Conservation (phyloP, 495 filamentous ascomycete genomes). For the Podospora didyma region DNA sequence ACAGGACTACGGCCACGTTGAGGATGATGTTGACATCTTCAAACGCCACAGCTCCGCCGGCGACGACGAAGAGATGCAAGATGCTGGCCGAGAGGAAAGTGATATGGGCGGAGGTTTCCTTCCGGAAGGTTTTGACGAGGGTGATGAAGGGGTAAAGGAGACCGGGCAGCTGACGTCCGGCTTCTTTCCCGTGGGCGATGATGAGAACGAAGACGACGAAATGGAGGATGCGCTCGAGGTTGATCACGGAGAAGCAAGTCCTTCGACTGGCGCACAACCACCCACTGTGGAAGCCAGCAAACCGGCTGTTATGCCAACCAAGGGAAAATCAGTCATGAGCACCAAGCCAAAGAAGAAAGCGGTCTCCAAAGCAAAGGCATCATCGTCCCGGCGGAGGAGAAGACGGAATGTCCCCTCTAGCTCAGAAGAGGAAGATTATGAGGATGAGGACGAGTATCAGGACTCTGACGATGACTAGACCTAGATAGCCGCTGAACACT, state of each 20-base stretch:
- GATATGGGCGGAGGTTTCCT: slow-evolving; percentile 55
- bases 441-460: slow-evolving; percentile 10
- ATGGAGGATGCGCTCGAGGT: slow-evolving; percentile 24
- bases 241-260: slow-evolving; percentile 30
- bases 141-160: slow-evolving; percentile 26
- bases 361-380: slow-evolving; percentile 9
- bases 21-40: slow-evolving; percentile 38
- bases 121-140: slow-evolving; percentile 45
- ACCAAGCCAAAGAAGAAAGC: slow-evolving; percentile 18
- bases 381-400: slow-evolving; percentile 11
- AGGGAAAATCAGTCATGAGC: slow-evolving; percentile 23
- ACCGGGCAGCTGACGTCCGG: slow-evolving; percentile 30
- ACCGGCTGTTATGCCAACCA: not conserved
- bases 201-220: slow-evolving; percentile 29
- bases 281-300: slow-evolving; percentile 1
- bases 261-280: too few species aligned
- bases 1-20: slow-evolving; percentile 67
- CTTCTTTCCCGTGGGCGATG: slow-evolving; percentile 35
- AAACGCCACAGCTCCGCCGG: slow-evolving; percentile 23
- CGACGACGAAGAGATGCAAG: slow-evolving; percentile 15
- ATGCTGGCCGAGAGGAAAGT: slow-evolving; percentile 24
- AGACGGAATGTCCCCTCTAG: slow-evolving; percentile 15
- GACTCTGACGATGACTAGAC: not conserved
- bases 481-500: not conserved
- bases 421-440: slow-evolving; percentile 21